Evolutionary conservation across 2,329 filamentous ascomycete genomes (phyloP).

Genomic region (Trichoderma sp.): DNA sequence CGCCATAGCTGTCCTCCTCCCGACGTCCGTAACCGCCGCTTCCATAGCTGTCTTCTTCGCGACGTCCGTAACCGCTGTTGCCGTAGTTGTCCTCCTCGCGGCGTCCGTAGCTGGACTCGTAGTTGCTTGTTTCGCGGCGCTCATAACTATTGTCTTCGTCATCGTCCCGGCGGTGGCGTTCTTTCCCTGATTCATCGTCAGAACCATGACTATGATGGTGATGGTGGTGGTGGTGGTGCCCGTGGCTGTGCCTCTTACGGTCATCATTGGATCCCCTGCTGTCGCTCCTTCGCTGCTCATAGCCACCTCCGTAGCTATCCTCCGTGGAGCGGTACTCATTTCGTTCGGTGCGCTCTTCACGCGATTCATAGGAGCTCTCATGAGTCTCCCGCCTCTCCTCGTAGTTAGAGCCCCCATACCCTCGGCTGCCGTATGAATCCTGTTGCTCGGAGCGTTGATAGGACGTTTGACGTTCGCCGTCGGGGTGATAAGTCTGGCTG

Average conservation of each 20-base stretch:
- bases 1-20: conserved; percentile 20
- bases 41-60: conserved; percentile 26
- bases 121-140: conserved; percentile 23
- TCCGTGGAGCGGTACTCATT: conserved; percentile 41
- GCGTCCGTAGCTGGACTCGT: conserved; percentile 24
- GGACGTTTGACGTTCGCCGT: conserved; percentile 56
- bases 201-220: conserved; percentile 9
- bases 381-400: conserved; percentile 56
- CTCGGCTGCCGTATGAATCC: conserved; percentile 37
- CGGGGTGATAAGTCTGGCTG: conserved; percentile 54
- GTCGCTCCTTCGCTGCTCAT: conserved; percentile 22
- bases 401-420: conserved; percentile 52
- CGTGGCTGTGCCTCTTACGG: conserved; percentile 16
- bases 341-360: conserved; percentile 56
- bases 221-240: neutral
- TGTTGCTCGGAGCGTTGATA: conserved; percentile 62
- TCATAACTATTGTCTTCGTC: conserved; percentile 24
- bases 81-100: conserved; percentile 24
- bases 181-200: conserved; percentile 7
- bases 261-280: conserved; percentile 26
- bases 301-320: conserved; percentile 27
- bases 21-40: conserved; percentile 20
- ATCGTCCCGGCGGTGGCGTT: conserved; percentile 24
- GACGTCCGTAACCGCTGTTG: conserved; percentile 23
- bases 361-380: conserved; percentile 51